Evolutionary conservation across 2,329 filamentous ascomycete species (phyloP).

Genomic region (Penicillium sp.): DNA sequence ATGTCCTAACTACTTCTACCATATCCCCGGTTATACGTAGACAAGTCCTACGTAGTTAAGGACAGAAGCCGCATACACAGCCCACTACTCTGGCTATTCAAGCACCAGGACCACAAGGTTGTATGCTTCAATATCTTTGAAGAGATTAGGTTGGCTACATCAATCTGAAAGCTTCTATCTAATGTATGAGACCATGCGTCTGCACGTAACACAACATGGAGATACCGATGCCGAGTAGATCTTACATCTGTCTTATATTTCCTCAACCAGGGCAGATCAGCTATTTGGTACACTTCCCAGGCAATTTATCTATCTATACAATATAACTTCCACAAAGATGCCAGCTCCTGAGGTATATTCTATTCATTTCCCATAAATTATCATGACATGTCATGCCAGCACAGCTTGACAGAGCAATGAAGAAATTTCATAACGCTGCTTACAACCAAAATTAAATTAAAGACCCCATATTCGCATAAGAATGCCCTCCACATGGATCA

Average conservation of each 20-base stretch:
- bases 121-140: too few species aligned
- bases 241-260: neutral
- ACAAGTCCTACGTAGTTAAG: too few species aligned
- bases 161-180: too few species aligned
- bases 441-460: conserved; percentile 3
- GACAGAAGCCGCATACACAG: neutral
- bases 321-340: conserved; percentile 4
- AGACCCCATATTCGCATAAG: conserved; percentile 6
- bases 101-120: too few species aligned
- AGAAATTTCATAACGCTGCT: neutral
- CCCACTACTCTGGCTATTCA: neutral
- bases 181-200: too few species aligned
- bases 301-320: neutral
- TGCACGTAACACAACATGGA: too few species aligned
- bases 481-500: neutral
- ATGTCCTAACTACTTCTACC: too few species aligned
- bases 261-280: neutral
- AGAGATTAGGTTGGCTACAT: too few species aligned
- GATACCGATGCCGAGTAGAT: neutral
- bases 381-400: conserved; percentile 13
- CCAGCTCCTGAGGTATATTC: conserved; percentile 18
- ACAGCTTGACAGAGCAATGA: conserved; percentile 3
- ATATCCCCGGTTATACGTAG: too few species aligned
- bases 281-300: neutral
- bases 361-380: conserved; percentile 22